Percentiles rank a stretch among this genome's conserved stretches.
phyloP scores from a whole-genome alignment of 495 filamentous ascomycete genomes.

The Ramalina peruviana region DNA sequence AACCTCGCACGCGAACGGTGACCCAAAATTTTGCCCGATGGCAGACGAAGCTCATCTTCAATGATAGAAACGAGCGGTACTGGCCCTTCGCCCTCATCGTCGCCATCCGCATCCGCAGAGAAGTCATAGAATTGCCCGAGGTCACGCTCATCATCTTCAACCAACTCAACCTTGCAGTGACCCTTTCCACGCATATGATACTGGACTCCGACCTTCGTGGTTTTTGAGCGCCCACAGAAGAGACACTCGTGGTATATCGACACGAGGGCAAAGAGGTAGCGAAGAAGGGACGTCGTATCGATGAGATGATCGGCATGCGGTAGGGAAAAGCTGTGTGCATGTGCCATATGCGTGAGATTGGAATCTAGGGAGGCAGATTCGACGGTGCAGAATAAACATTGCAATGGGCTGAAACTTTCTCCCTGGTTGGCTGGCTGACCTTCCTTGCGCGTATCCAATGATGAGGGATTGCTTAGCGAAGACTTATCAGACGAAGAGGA shows the following conservation, averaged over 20 bases:
- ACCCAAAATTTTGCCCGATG: slow-evolving; percentile 21
- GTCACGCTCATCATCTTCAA: slow-evolving; percentile 11
- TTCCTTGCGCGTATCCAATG: too few species aligned
- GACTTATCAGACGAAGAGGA: too few species aligned
- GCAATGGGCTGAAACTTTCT: slow-evolving; percentile 1
- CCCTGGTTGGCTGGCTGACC: too few species aligned
- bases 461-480: too few species aligned
- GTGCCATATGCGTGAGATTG: slow-evolving; percentile 22
- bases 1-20: slow-evolving; percentile 11
- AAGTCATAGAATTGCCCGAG: slow-evolving; percentile 20
- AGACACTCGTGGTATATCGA: slow-evolving; percentile 22
- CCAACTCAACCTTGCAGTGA: slow-evolving; percentile 21
- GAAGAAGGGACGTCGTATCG: slow-evolving; percentile 18
- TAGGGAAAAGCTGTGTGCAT: slow-evolving; percentile 22
- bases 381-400: slow-evolving; percentile 20
- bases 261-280: slow-evolving; percentile 20
- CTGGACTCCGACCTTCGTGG: slow-evolving; percentile 14
- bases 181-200: slow-evolving; percentile 23
- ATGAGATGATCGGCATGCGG: slow-evolving; percentile 15
- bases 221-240: slow-evolving; percentile 17
- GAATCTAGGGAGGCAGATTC: slow-evolving; percentile 11
- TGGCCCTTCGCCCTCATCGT: slow-evolving; percentile 3
- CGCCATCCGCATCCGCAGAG: background rate
- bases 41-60: slow-evolving; percentile 14
- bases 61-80: background rate